Percentiles rank a stretch among this genome's conserved stretches.
phyloP scores from a whole-genome alignment of 805 yeast species.

The Kuraishia piskuri region DNA sequence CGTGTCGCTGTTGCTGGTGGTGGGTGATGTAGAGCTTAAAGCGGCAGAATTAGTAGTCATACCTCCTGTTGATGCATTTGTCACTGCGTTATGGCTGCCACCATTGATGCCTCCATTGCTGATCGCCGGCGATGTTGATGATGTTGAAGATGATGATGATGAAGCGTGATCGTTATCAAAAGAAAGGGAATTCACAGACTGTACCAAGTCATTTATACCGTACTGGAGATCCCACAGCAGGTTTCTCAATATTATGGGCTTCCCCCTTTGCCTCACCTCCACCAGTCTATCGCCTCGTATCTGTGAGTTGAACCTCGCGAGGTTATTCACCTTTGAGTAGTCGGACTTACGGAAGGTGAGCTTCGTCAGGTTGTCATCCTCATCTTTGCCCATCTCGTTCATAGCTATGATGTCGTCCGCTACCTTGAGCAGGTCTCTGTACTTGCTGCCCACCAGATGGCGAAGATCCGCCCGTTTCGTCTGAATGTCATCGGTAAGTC shows the following conservation, averaged over 20 bases:
- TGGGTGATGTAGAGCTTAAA: no score
- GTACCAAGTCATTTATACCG: neutral
- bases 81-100: neutral
- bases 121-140: neutral
- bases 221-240: slow-evolving; percentile 17
- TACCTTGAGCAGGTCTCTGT: slow-evolving; percentile 25
- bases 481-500: slow-evolving; percentile 13
- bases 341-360: slow-evolving; percentile 20
- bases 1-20: slow-evolving; percentile 5
- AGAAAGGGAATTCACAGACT: neutral
- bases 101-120: neutral
- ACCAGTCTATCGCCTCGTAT: slow-evolving; percentile 3
- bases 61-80: neutral
- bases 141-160: neutral
- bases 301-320: slow-evolving; percentile 11
- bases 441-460: slow-evolving; percentile 23
- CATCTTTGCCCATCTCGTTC: slow-evolving; percentile 17
- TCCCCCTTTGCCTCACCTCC: slow-evolving; percentile 10
- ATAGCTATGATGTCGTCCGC: slow-evolving; percentile 27
- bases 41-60: neutral
- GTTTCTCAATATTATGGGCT: slow-evolving; percentile 13
- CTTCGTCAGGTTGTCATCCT: slow-evolving; percentile 18
- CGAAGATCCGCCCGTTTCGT: slow-evolving; percentile 18
- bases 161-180: neutral
- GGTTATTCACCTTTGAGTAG: slow-evolving; percentile 12